These are phyloP conservation scores for Carex cristatella DNA, from an alignment of 176 grass and related monocot species.

Conservation along the genomic window DNA sequence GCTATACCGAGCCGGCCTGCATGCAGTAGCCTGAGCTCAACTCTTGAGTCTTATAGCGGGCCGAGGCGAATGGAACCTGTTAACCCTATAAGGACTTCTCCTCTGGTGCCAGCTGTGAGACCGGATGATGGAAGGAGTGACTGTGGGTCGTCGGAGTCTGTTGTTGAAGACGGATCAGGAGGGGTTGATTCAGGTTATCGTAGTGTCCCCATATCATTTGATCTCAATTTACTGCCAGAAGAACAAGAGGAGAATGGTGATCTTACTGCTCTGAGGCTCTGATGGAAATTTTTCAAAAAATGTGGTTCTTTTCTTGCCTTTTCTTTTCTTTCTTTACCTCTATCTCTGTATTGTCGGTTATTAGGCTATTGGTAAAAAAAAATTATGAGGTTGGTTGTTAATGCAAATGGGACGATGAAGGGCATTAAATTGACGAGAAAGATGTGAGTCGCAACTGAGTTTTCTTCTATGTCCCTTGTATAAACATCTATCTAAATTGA, in stretches of 20 bases:
- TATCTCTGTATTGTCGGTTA: background rate
- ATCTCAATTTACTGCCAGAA: slow-evolving; percentile 17
- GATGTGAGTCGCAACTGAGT: background rate
- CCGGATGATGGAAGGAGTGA: slow-evolving; percentile 17
- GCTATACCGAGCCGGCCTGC: background rate
- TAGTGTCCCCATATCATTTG: slow-evolving; percentile 13
- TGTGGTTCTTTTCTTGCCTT: slow-evolving; percentile 3
- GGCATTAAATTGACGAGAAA: slow-evolving; percentile 5
- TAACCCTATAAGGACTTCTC: background rate
- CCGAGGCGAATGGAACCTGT: background rate
- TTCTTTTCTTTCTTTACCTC: background rate
- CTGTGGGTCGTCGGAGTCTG: slow-evolving; percentile 11
- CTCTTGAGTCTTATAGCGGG: slow-evolving; percentile 17
- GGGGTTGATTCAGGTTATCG: slow-evolving; percentile 19
- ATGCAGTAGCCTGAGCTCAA: slow-evolving; percentile 25
- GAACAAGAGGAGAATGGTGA: slow-evolving; percentile 12
- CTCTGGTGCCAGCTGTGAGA: background rate
- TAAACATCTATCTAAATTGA: slow-evolving; percentile 19
- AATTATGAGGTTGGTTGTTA: slow-evolving; percentile 17
- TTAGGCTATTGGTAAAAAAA: slow-evolving; percentile 2
- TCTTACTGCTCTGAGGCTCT: slow-evolving; percentile 18
- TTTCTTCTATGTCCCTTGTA: slow-evolving; percentile 17
- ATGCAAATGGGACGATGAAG: slow-evolving; percentile 9
- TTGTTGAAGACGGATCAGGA: slow-evolving; percentile 3
- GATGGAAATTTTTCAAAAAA: slow-evolving; percentile 9